Evolutionary conservation across 2,329 filamentous ascomycete species (phyloP).

Genomic region (Botrytis deweyae): DNA sequence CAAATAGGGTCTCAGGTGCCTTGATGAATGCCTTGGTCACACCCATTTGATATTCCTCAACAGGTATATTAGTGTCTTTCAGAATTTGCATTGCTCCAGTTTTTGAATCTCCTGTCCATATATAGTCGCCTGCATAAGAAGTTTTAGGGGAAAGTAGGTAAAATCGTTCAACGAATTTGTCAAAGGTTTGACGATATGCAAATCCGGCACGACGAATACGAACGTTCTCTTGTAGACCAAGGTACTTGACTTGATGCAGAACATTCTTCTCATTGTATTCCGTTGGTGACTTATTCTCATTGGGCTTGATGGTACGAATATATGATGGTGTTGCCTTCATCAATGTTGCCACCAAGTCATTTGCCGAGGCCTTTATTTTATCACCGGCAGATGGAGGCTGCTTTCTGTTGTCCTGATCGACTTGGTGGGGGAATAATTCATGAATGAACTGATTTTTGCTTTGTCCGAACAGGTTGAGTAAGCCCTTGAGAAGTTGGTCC

Average conservation of each 20-base stretch:
- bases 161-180: slow-evolving; percentile 97
- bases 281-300: slow-evolving; percentile 94
- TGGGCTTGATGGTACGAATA: slow-evolving; percentile 98
- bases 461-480: slow-evolving; percentile 80
- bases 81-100: slow-evolving; percentile 89
- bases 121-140: slow-evolving; percentile 95
- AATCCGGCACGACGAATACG: slow-evolving; percentile 95
- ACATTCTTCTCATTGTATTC: slow-evolving; percentile 94
- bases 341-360: slow-evolving; percentile 88
- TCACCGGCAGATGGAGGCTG: slow-evolving; percentile 93
- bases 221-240: slow-evolving; percentile 98
- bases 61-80: slow-evolving; percentile 92
- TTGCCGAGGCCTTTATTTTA: slow-evolving; percentile 92
- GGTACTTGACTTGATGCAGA: slow-evolving; percentile 96
- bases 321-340: slow-evolving; percentile 98
- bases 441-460: slow-evolving; percentile 87
- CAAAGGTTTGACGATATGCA: slow-evolving; percentile 93
- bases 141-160: slow-evolving; percentile 92
- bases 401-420: slow-evolving; percentile 93
- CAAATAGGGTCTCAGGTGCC: slow-evolving; percentile 93
- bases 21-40: slow-evolving; percentile 98
- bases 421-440: slow-evolving; percentile 83
- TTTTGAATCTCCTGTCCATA: slow-evolving; percentile 85
- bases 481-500: slow-evolving; percentile 91
- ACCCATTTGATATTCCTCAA: slow-evolving; percentile 96